Evolutionary conservation across 148 eudicot genomes (phyloP).

Genomic region (Camellia lanceoleosa): DNA sequence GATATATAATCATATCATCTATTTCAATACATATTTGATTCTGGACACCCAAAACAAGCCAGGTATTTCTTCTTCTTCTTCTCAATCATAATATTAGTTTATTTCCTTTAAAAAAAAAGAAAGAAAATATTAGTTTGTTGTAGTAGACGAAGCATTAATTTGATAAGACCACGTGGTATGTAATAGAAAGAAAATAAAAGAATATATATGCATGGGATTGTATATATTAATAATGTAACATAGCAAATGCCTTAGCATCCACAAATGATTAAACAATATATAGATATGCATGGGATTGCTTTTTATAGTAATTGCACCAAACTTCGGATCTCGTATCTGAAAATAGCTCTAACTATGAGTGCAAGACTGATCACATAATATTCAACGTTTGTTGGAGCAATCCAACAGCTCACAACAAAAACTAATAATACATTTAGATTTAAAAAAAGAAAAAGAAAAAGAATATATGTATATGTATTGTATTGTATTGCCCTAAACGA

Average conservation of each 20-base stretch:
- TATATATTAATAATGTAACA: neutral
- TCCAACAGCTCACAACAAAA: constrained; percentile 16
- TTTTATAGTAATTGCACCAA: neutral
- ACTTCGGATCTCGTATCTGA: constrained; percentile 8
- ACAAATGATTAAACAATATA: neutral
- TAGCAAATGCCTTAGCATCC: neutral
- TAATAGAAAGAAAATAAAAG: neutral
- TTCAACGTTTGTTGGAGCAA: constrained; percentile 20
- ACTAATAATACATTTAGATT: neutral
- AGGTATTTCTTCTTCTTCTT: no score
- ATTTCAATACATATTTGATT: neutral
- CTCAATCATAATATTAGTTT: no score
- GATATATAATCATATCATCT: no score
- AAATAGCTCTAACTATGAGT: constrained; percentile 6
- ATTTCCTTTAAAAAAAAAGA: no score
- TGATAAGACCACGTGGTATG: neutral
- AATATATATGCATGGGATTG: neutral
- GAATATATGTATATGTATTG: neutral
- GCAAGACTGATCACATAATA: neutral
- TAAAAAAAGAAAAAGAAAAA: no score
- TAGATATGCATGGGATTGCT: constrained; percentile 3
- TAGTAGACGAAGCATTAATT: neutral
- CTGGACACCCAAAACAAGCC: neutral
- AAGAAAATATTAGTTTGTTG: neutral
- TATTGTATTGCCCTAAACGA: neutral